Evolutionary conservation across 1,284 basidiomycete species (phyloP).

Genomic region (Austropuccinia psidii): DNA sequence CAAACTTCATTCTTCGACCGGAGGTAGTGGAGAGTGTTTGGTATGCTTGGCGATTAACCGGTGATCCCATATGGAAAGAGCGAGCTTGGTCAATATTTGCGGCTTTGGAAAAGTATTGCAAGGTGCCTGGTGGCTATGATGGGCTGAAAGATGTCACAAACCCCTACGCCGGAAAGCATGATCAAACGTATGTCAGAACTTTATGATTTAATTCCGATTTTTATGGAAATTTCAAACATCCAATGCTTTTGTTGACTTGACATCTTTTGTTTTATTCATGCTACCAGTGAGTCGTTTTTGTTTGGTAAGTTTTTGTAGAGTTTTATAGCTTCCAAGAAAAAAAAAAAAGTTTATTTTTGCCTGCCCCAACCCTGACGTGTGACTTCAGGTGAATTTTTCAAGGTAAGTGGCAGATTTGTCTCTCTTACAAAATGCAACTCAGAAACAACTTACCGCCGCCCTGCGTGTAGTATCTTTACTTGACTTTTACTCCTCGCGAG

Average conservation of each 20-base stretch:
- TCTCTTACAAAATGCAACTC: background rate
- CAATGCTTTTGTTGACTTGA: background rate
- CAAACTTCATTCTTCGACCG: background rate
- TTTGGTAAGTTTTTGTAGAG: constrained; percentile 9
- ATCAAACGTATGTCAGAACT: background rate
- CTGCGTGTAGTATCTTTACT: constrained; percentile 1
- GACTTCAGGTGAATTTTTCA: constrained; percentile 13
- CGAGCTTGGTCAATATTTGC: constrained; percentile 26
- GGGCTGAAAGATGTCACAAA: background rate
- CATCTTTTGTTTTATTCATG: background rate
- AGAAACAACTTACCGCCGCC: background rate
- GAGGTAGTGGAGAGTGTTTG: constrained; percentile 65
- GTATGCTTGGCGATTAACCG: constrained; percentile 62
- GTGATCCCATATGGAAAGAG: constrained; percentile 57
- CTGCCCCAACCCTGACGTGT: background rate
- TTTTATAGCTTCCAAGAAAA: background rate
- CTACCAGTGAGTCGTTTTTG: constrained; percentile 6
- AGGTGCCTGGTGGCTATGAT: background rate
- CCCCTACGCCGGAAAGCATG: background rate
- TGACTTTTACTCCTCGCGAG: constrained; percentile 15
- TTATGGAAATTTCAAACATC: background rate
- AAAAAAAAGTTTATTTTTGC: background rate
- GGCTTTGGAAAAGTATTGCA: constrained; percentile 21
- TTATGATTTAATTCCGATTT: background rate
- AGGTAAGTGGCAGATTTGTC: background rate